Conservation (phyloP, 164 flowering plant genomes). For the Akebia trifoliata region DNA sequence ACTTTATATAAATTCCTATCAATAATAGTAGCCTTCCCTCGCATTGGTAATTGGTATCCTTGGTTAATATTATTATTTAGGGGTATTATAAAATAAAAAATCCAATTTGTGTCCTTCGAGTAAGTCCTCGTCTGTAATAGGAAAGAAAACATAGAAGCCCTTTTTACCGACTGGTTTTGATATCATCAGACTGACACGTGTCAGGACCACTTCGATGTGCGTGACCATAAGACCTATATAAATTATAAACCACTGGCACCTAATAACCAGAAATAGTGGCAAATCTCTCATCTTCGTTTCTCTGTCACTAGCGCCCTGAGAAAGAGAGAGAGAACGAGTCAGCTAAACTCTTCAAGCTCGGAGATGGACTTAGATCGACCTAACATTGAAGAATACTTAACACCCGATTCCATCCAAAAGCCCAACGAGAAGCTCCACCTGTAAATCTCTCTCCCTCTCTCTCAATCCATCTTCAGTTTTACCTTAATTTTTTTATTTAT, state of each 20-base stretch:
- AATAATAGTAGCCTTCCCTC: too few species aligned
- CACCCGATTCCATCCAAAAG: constrained; percentile 56
- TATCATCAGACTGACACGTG: too few species aligned
- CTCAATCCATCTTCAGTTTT: constrained; percentile 4
- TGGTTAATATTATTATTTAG: too few species aligned
- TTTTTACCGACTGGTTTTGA: too few species aligned
- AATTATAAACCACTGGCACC: not conserved
- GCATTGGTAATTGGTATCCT: too few species aligned
- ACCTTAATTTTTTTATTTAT: not conserved
- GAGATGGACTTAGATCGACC: constrained; percentile 87
- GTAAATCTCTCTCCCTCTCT: constrained; percentile 30
- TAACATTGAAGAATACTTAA: constrained; percentile 80
- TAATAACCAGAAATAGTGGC: not conserved
- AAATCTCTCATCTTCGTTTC: not conserved
- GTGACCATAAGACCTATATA: not conserved
- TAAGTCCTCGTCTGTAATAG: too few species aligned
- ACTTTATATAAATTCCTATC: too few species aligned
- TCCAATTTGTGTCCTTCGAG: too few species aligned
- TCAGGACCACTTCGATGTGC: not conserved
- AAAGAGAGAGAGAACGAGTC: not conserved
- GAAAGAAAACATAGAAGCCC: too few species aligned
- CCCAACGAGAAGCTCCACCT: constrained; percentile 66
- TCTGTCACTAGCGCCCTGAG: not conserved
- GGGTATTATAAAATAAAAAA: too few species aligned
- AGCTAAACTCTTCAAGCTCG: constrained; percentile 35